Evolutionary conservation across 192 early-diverging fungal species (phyloP).

Genomic region (Anaeromyces robustus): DNA sequence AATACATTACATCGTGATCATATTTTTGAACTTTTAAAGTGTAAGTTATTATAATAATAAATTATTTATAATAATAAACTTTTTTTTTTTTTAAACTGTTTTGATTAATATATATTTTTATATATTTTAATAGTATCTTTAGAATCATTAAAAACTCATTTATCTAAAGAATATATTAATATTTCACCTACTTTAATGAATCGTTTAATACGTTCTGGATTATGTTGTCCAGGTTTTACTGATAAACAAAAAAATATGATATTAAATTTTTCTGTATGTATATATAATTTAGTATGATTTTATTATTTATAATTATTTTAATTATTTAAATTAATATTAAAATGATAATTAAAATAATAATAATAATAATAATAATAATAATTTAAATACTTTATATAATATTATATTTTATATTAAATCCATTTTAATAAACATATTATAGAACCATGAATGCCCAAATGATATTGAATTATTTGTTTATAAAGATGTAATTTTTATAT

Average conservation of each 20-base stretch:
- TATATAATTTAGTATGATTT: no score
- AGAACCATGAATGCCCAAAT: constrained; percentile 16
- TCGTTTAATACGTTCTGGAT: constrained; percentile 41
- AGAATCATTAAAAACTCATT: constrained; percentile 41
- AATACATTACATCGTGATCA: constrained; percentile 53
- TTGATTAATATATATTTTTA: not conserved
- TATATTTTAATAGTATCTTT: constrained; percentile 16
- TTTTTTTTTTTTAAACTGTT: not conserved
- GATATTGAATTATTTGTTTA: constrained; percentile 17
- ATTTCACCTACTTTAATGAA: constrained; percentile 33
- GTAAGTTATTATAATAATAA: constrained; percentile 4
- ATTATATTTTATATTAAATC: no score
- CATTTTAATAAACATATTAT: not conserved
- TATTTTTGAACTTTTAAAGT: constrained; percentile 51
- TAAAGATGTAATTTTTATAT: not conserved
- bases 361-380: no score
- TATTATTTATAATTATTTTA: not conserved
- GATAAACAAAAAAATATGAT: constrained; percentile 56
- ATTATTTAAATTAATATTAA: not conserved
- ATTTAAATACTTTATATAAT: no score
- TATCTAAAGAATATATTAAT: constrained; percentile 35
- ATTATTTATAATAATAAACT: not conserved
- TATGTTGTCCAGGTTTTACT: constrained; percentile 54
- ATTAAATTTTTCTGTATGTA: constrained; percentile 22
- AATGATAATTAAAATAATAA: no score